phyloP scores from a whole-genome alignment of 768 basidiomycete genomes.

The Postia placenta region DNA sequence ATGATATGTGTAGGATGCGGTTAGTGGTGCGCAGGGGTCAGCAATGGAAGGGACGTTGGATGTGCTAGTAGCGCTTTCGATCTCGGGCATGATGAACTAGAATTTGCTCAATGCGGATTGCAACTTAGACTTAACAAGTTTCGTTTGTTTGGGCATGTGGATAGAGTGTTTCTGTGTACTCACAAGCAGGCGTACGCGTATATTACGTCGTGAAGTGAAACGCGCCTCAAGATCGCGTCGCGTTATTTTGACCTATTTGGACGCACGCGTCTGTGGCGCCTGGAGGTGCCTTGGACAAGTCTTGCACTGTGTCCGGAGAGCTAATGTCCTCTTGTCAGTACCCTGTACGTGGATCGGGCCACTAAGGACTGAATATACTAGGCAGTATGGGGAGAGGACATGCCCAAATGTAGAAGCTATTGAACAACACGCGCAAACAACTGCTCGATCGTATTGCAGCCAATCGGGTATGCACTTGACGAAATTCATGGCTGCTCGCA shows the following conservation, averaged over 20 bases:
- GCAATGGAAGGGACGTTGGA: slow-evolving; percentile 48
- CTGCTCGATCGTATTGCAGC: not conserved
- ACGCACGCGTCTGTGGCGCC: slow-evolving; percentile 6
- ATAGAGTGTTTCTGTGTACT: too few species aligned
- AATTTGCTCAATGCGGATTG: not conserved
- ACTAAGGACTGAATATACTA: too few species aligned
- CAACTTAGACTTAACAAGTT: not conserved
- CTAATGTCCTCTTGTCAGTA: too few species aligned
- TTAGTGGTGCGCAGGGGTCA: slow-evolving; percentile 50
- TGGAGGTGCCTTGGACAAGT: too few species aligned
- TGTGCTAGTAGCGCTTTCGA: not conserved
- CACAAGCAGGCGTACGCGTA: too few species aligned
- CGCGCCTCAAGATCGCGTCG: slow-evolving; percentile 5
- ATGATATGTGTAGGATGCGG: slow-evolving; percentile 73
- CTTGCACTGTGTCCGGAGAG: too few species aligned
- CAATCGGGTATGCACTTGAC: not conserved
- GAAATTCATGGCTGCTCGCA: slow-evolving; percentile 19
- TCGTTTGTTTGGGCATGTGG: not conserved
- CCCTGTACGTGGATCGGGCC: too few species aligned
- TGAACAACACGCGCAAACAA: slow-evolving; percentile 5
- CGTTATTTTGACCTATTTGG: slow-evolving; percentile 8
- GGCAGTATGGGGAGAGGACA: too few species aligned
- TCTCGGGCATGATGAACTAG: not conserved
- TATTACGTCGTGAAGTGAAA: not conserved
- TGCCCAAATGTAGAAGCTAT: not conserved